A percentile compares a stretch with the other conserved stretches of the same genome.
Conservation (phyloP, 106 monocot genomes). For the Dactylorhiza incarnata region DNA sequence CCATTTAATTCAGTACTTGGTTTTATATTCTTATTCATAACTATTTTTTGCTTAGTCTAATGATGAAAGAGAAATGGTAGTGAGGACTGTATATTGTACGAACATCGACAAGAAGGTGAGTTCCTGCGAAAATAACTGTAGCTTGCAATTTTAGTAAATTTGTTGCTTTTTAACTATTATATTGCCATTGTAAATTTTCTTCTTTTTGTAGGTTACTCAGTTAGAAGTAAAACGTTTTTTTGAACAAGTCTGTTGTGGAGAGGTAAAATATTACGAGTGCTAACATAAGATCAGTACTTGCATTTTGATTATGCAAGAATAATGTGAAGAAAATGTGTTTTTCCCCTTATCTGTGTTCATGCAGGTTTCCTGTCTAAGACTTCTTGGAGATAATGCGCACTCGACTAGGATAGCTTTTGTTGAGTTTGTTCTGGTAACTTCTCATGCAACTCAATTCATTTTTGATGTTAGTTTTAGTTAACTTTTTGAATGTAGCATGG, state of each 20-base stretch:
- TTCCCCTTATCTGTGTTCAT: background rate
- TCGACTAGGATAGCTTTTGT: constrained; percentile 67
- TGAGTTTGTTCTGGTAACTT: constrained; percentile 54
- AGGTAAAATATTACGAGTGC: too few relatives aligned
- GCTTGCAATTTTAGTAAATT: background rate
- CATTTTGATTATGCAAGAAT: background rate
- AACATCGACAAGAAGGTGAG: constrained; percentile 47
- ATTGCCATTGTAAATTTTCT: constrained; percentile 5
- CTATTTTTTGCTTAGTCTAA: constrained; percentile 11
- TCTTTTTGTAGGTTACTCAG: constrained; percentile 25
- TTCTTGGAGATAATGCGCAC: constrained; percentile 60
- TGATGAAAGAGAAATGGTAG: constrained; percentile 30
- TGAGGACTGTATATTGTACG: constrained; percentile 45
- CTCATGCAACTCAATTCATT: background rate
- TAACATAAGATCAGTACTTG: background rate
- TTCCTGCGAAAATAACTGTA: background rate
- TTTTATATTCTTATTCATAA: background rate
- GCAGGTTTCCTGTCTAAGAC: constrained; percentile 57
- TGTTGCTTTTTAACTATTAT: background rate
- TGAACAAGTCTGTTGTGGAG: constrained; percentile 25
- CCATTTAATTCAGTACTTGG: background rate
- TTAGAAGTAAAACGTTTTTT: constrained; percentile 33
- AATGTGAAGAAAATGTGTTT: background rate
- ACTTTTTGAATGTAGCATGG: too few relatives aligned
- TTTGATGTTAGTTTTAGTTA: background rate